phyloP scores from a whole-genome alignment of 306 rosid species.

The Mucuna pruriens region DNA sequence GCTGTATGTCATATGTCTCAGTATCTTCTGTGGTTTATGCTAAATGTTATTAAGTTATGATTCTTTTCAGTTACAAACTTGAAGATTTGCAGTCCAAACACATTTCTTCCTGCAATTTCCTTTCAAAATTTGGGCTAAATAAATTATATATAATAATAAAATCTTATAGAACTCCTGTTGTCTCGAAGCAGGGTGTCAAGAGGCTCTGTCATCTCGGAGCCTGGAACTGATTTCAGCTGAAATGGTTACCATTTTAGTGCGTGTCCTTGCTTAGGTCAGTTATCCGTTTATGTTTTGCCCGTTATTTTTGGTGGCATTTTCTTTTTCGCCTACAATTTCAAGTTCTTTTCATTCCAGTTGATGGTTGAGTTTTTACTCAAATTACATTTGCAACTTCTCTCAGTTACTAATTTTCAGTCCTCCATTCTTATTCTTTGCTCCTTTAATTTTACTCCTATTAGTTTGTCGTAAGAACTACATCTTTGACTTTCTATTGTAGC shows the following conservation, averaged over 20 bases:
- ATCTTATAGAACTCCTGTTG: constrained; percentile 86
- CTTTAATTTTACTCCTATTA: constrained; percentile 33
- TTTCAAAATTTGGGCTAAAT: constrained; percentile 64
- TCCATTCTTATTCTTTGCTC: constrained; percentile 33
- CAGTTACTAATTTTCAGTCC: constrained; percentile 40
- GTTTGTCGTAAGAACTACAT: constrained; percentile 27
- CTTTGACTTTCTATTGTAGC: constrained; percentile 27
- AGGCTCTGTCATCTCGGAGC: constrained; percentile 97
- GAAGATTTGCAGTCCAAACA: constrained; percentile 62
- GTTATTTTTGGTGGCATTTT: constrained; percentile 65
- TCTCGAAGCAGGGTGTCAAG: constrained; percentile 98
- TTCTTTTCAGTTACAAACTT: constrained; percentile 52
- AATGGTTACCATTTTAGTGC: constrained; percentile 91
- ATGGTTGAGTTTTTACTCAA: constrained; percentile 56
- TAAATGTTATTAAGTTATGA: constrained; percentile 30
- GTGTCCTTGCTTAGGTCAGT: constrained; percentile 96
- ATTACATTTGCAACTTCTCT: constrained; percentile 50
- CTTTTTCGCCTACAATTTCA: constrained; percentile 63
- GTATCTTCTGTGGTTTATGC: constrained; percentile 36
- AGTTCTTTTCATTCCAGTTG: constrained; percentile 47
- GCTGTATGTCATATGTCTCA: not conserved
- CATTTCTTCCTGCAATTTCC: constrained; percentile 68
- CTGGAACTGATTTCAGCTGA: constrained; percentile 96
- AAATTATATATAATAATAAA: constrained; percentile 53
- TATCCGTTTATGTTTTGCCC: constrained; percentile 70